Base-by-base conservation (phyloP, 2,329 filamentous ascomycete species). In the Colletotrichum tofieldiae region DNA sequence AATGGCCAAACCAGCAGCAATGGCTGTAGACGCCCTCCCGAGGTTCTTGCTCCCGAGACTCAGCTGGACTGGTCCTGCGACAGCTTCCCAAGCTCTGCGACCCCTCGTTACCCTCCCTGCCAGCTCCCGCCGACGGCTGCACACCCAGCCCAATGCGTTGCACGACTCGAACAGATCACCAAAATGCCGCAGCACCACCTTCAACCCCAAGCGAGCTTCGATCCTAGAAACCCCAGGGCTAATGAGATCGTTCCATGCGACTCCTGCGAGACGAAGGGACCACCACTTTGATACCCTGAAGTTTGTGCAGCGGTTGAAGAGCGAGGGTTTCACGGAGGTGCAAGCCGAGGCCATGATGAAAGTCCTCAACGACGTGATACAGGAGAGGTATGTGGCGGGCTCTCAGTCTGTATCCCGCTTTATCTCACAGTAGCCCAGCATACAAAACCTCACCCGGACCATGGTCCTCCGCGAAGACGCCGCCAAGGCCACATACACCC, bases 271-370 rank as follows among this genome's bases (percentile, higher is more conserved):
- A 62, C 80, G 82, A 64, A 90, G 93, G 75, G 95, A 98, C 78
- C 96, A 99, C 82, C 95, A 99, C 83, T 99, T 99, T 81, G 96
- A 99, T 83, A 99, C 96, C 0, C 89, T 99, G 74, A 98, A 98
- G 84, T 98, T 99, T 80, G 95, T 99, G 49, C 94, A 98, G 84
- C 89, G 94, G 64, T 86, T 99, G 51, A 92, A 96, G 81, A 90
- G 90, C 76, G 96, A 99, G 81, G 96, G 96, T 0, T 98, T 98
- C 82, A 98, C 94, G 32, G 96, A 98, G 82, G 93, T 95, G 76
- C 96, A 99, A 83, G 92, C 95, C 2, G 95, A 94, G 35, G 96
- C 96, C n/a, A 96, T 98, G 93, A 98, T 99, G 96, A 94, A 94
- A 81, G 94, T 98, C 8, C 87, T 99, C 49, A 95, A 95, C 83